A percentile compares a stretch with the other conserved stretches of the same genome.
Evolutionary conservation across 208 protist species (phyloP).

Genomic region (Angomonas desouzai): DNA sequence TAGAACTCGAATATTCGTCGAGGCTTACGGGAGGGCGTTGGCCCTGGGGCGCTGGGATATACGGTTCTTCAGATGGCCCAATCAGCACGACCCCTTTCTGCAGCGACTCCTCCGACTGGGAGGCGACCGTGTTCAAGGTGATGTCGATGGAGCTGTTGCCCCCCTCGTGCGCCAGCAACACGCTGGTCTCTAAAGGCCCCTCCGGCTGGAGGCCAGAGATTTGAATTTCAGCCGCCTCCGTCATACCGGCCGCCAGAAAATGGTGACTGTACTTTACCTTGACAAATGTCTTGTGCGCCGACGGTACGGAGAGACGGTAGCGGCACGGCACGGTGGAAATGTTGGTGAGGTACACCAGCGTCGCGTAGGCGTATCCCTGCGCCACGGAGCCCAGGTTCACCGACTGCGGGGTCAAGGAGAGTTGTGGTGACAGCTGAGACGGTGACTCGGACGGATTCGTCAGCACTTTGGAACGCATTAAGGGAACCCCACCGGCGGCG

Average conservation of each 20-base stretch:
- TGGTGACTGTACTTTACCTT: conserved; percentile 53
- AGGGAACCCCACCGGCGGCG: conserved; percentile 3
- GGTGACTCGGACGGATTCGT: conserved; percentile 13
- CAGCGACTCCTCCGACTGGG: conserved; percentile 14
- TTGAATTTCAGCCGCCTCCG: conserved; percentile 38
- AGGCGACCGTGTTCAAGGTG: conserved; percentile 30
- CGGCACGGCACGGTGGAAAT: conserved; percentile 76
- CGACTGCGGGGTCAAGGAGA: conserved; percentile 20
- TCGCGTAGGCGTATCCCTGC: conserved; percentile 38
- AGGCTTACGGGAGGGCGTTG: too few species aligned
- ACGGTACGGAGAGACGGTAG: conserved; percentile 46
- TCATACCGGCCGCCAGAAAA: conserved; percentile 76
- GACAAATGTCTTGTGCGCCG: conserved; percentile 26
- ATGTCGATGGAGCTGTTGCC: conserved; percentile 28
- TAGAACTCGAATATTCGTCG: background rate
- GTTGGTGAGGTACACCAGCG: conserved; percentile 56
- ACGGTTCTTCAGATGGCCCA: conserved; percentile 21
- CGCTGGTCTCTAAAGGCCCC: conserved; percentile 20
- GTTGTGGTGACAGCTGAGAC: conserved; percentile 16
- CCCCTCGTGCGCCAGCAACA: conserved; percentile 48
- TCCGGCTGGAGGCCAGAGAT: conserved; percentile 51
- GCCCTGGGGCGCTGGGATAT: background rate
- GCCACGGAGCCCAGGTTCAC: conserved; percentile 55
- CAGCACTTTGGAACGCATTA: conserved; percentile 25
- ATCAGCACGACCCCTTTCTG: conserved; percentile 20